Evolutionary conservation across 371 early-diverging fungal species (phyloP).

Genomic region (Apophysomyces ossiformis): DNA sequence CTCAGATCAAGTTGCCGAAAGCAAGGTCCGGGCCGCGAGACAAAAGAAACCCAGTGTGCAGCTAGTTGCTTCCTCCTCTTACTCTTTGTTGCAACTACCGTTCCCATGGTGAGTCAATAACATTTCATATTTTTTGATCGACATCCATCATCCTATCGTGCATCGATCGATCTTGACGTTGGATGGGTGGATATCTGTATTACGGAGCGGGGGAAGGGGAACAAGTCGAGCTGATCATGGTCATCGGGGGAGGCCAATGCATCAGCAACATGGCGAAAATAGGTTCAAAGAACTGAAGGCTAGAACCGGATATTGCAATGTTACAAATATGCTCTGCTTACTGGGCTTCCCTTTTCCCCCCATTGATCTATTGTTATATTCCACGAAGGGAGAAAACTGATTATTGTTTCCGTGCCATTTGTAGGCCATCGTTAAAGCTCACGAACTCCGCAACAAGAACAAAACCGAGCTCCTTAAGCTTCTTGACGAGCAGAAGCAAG

Average conservation of each 20-base stretch:
- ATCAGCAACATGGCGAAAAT: not conserved
- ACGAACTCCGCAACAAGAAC: slow-evolving; percentile 90
- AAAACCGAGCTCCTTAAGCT: slow-evolving; percentile 86
- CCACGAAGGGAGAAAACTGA: not conserved
- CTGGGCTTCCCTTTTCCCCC: not conserved
- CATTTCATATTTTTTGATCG: slow-evolving; percentile 3
- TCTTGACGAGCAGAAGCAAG: slow-evolving; percentile 88
- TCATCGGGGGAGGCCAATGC: not conserved
- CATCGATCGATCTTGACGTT: not conserved
- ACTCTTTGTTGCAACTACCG: slow-evolving; percentile 11
- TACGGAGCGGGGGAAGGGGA: not conserved
- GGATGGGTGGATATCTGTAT: not conserved
- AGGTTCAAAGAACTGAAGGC: not conserved
- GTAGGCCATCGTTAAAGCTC: slow-evolving; percentile 85
- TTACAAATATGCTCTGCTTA: too few relatives aligned
- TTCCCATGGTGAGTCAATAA: slow-evolving; percentile 9
- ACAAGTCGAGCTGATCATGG: not conserved
- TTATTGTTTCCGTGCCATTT: slow-evolving; percentile 25
- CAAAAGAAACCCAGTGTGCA: not conserved
- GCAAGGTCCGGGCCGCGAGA: too few relatives aligned
- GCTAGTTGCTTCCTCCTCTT: slow-evolving; percentile 5
- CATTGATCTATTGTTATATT: not conserved
- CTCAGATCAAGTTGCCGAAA: too few relatives aligned
- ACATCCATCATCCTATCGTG: not conserved
- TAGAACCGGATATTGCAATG: not conserved